These are phyloP conservation scores for Barbarea vulgaris DNA, from an alignment of 345 rosid genomes.

Conservation along the genomic window DNA sequence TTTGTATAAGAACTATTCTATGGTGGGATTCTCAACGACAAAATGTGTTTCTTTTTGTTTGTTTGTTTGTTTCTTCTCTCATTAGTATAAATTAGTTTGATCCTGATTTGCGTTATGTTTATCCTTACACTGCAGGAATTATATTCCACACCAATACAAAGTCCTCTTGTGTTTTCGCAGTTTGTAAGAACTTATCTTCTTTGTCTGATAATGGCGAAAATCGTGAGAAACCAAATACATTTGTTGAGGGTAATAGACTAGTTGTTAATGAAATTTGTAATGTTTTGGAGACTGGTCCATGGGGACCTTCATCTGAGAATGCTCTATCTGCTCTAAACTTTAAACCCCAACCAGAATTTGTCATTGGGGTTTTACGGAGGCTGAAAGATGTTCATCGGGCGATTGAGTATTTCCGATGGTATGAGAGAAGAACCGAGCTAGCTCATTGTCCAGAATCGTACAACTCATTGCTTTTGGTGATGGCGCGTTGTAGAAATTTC, in stretches of 20 bases:
- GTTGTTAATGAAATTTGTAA: slow-evolving; percentile 55
- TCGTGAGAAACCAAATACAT: slow-evolving; percentile 44
- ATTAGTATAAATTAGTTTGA: background rate
- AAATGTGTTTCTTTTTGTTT: background rate
- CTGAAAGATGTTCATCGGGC: slow-evolving; percentile 65
- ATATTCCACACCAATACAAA: slow-evolving; percentile 20
- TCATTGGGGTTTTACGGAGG: slow-evolving; percentile 71
- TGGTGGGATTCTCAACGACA: slow-evolving; percentile 3
- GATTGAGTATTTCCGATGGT: slow-evolving; percentile 71
- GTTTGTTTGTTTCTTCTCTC: background rate
- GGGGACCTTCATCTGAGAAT: slow-evolving; percentile 73
- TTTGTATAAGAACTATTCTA: background rate
- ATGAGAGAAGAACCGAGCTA: slow-evolving; percentile 59
- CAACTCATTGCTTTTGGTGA: slow-evolving; percentile 74
- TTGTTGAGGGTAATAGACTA: slow-evolving; percentile 45
- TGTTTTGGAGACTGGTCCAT: slow-evolving; percentile 61
- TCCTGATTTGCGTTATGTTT: slow-evolving; percentile 19
- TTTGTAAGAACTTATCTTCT: slow-evolving; percentile 45
- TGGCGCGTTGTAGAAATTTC: slow-evolving; percentile 61
- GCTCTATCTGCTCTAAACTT: slow-evolving; percentile 55
- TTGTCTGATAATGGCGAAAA: slow-evolving; percentile 37
- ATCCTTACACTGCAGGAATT: slow-evolving; percentile 47
- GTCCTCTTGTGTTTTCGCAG: slow-evolving; percentile 21
- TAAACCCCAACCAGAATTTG: slow-evolving; percentile 57
- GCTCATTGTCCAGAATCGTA: slow-evolving; percentile 75